Evolutionary conservation across 2,329 filamentous ascomycete species (phyloP).

Genomic region (Aspergillus phoenicis): DNA sequence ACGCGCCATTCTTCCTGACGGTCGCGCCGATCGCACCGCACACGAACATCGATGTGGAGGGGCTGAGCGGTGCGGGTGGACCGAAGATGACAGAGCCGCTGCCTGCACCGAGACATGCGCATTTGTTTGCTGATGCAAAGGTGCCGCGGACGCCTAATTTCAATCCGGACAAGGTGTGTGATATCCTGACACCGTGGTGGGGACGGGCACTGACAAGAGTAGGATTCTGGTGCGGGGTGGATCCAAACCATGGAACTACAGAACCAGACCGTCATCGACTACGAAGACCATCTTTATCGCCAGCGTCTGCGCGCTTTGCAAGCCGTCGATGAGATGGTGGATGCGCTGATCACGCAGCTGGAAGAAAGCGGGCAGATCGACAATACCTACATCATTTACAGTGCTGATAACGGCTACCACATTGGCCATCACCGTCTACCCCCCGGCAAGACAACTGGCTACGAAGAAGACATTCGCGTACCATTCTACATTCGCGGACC

Average conservation of each 20-base stretch:
- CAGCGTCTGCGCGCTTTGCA: constrained; percentile 54
- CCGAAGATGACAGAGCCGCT: constrained; percentile 9
- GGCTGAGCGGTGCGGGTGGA: not conserved
- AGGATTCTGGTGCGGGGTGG: constrained; percentile 51
- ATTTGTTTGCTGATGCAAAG: constrained; percentile 60
- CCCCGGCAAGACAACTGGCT: constrained; percentile 61
- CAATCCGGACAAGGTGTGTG: constrained; percentile 46
- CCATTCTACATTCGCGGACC: constrained; percentile 64
- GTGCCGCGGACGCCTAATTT: constrained; percentile 66
- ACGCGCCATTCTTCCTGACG: constrained; percentile 67
- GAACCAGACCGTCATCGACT: constrained; percentile 51
- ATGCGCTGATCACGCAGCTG: constrained; percentile 47
- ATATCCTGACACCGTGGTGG: constrained; percentile 20
- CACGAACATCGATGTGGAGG: constrained; percentile 52
- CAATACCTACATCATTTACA: constrained; percentile 63
- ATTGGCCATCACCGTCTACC: constrained; percentile 62
- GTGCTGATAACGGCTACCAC: constrained; percentile 64
- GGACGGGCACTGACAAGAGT: not conserved
- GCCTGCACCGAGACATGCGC: constrained; percentile 51
- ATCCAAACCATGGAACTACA: constrained; percentile 45
- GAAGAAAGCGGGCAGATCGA: constrained; percentile 48
- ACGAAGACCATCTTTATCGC: constrained; percentile 57
- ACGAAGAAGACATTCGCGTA: constrained; percentile 63
- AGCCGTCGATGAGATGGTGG: constrained; percentile 58
- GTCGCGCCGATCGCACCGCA: constrained; percentile 70